Base-by-base conservation (phyloP, 2,329 filamentous ascomycete genomes). In the Kalaharituber pfeilii region DNA sequence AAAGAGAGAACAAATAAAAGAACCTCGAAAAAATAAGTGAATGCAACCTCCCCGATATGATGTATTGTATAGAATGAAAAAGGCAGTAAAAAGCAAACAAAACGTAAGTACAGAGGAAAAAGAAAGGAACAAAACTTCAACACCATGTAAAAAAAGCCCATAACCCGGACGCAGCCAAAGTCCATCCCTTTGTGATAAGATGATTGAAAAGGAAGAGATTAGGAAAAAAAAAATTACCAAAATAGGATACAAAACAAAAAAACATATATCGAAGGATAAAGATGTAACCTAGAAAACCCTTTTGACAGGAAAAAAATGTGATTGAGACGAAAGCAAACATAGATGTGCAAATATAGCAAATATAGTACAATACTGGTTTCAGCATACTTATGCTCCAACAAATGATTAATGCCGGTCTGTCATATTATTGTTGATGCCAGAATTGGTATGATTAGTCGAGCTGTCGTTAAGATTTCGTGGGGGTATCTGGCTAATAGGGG, bases 141-240 rank as follows among this genome's bases (percentile, higher is more conserved):
- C 42, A 47, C 42, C 42, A 47, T 47, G 18, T 47, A 20, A 47
- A 11, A n/a, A n/a, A n/a, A 47, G n/a, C 42, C 42, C 18, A 47
- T 11, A 47, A 47, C 42, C 42, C 42, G n/a, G n/a, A n/a, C n/a
- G n/a, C n/a, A n/a, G n/a, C n/a, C n/a, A n/a, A n/a, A 20, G 18
- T 22, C 42, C 42, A 20, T 18, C 22, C 18, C 42, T 22, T 4
- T 47, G 2, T 25, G 22, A 47, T n/a, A n/a, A n/a, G n/a, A n/a
- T n/a, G n/a, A n/a, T n/a, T n/a, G n/a, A n/a, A n/a, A n/a, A n/a
- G n/a, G n/a, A n/a, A n/a, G n/a, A n/a, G n/a, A n/a, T n/a, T n/a
- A n/a, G n/a, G n/a, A n/a, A n/a, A n/a, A n/a, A n/a, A n/a, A n/a
- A n/a, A n/a, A n/a, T n/a, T n/a, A n/a, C n/a, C n/a, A n/a, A n/a